Base-by-base conservation (phyloP, 2,329 filamentous ascomycete species). In the Phaeosphaeriaceae sp. region DNA sequence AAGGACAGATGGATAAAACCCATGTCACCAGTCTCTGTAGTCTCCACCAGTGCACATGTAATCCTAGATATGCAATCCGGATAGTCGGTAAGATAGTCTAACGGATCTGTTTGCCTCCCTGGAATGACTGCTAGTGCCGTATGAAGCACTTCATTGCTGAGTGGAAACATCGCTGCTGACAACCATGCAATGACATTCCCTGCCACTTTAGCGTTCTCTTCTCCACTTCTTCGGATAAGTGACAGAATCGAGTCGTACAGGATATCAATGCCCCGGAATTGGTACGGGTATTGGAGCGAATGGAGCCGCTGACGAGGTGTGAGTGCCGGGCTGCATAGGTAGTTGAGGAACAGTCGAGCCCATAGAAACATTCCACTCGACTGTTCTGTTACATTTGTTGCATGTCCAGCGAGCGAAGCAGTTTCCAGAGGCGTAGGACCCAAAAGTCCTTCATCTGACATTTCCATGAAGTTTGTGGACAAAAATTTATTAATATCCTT, bases 271-370 rank as follows among this genome's bases (percentile, higher is more conserved):
- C 36, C 36, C 7, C n/a, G 17, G 20, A 38, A 21, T 21, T 17
- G 16, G 13, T 16, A 38, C 5, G 36, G 36, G n/a, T 38, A 13
- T 13, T 18, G 11, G 13, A 38, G 17, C n/a, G 36, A 18, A 8
- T 20, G 5, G 4, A 38, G 23, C n/a, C 36, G 36, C 16, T 38
- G 16, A 13, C 36, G 36, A 21, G 36, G 36, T 5, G 36, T 38
- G 36, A 38, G 36, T 13, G 36, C 36, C n/a, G 36, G 17, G n/a
- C 16, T 20, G 36, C 20, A 38, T 13, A 38, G 36, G 20, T 38
- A 38, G n/a, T 38, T 38, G 4, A 38, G 16, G 23, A 38, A 38
- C 20, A 38, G n/a, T 20, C 36, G 36, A 21, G 36, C 36, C 36
- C 36, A 38, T 13, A 38, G 36, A 12, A 38, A 38, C 36, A 38